These are phyloP conservation scores for Leishmania aethiopica DNA, from an alignment of 208 protist species.

Conservation along the genomic window DNA sequence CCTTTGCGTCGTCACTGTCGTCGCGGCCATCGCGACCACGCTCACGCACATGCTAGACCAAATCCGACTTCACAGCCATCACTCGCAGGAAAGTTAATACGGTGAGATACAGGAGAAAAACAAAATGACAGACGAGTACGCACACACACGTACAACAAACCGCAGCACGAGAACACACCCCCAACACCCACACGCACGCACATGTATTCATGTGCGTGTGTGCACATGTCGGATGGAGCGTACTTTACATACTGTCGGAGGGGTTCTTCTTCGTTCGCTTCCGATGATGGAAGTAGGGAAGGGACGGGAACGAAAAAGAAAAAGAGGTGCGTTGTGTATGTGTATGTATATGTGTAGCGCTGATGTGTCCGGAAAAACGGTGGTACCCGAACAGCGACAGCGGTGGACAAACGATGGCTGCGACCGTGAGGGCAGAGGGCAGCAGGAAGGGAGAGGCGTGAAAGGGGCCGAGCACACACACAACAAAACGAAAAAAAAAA, in stretches of 20 bases:
- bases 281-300: neutral
- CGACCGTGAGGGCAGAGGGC: neutral
- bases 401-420: neutral
- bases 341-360: too few relatives aligned
- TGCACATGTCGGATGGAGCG: neutral
- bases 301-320: neutral
- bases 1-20: neutral
- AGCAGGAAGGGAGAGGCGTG: too few relatives aligned
- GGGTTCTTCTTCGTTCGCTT: too few relatives aligned
- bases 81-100: neutral
- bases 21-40: neutral
- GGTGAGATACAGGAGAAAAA: neutral
- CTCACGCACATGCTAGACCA: neutral
- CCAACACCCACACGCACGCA: neutral
- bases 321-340: too few relatives aligned
- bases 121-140: neutral
- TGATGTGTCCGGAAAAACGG: neutral
- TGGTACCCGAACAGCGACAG: neutral
- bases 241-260: too few relatives aligned
- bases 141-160: too few relatives aligned
- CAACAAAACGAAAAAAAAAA: neutral
- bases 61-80: neutral
- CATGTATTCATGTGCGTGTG: neutral
- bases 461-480: neutral
- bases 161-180: neutral